These are phyloP conservation scores for Komagataella mondaviorum DNA, from an alignment of 805 yeast species.

Conservation along the genomic window DNA sequence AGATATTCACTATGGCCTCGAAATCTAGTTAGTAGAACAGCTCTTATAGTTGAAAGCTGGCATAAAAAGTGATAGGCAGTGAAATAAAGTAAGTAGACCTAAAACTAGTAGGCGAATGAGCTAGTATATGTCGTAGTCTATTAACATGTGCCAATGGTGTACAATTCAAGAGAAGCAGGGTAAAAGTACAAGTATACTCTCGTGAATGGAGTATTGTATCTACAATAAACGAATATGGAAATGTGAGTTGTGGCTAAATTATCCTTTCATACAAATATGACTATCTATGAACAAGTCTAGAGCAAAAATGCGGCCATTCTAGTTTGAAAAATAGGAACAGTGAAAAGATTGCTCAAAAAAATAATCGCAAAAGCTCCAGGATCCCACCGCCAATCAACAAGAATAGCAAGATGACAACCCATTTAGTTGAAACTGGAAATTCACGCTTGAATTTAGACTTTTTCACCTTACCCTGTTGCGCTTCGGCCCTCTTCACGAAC, in stretches of 20 bases:
- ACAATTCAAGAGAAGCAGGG: not conserved
- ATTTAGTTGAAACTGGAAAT: constrained; percentile 45
- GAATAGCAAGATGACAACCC: constrained; percentile 48
- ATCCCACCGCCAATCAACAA: constrained; percentile 75
- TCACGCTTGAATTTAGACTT: constrained; percentile 21
- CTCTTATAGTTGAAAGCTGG: no score
- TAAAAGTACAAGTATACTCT: no score
- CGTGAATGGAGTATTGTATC: not conserved
- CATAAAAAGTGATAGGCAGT: no score
- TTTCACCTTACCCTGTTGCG: constrained; percentile 65
- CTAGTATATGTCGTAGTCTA: not conserved
- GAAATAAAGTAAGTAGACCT: no score
- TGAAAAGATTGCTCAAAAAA: constrained; percentile 22
- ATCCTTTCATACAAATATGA: not conserved
- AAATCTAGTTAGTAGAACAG: not conserved
- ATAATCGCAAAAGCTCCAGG: constrained; percentile 47
- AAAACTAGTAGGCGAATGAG: not conserved
- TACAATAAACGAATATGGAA: not conserved
- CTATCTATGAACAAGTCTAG: not conserved
- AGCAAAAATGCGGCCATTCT: not conserved
- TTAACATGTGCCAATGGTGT: not conserved
- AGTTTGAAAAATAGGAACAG: not conserved
- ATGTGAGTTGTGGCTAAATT: not conserved
- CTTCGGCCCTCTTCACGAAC: constrained; percentile 61
- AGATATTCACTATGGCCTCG: not conserved